Evolutionary conservation across 768 basidiomycete genomes (phyloP), one percentile per base, ranked within the genome.

Genomic region (Dacryopinax spathularia): DNA sequence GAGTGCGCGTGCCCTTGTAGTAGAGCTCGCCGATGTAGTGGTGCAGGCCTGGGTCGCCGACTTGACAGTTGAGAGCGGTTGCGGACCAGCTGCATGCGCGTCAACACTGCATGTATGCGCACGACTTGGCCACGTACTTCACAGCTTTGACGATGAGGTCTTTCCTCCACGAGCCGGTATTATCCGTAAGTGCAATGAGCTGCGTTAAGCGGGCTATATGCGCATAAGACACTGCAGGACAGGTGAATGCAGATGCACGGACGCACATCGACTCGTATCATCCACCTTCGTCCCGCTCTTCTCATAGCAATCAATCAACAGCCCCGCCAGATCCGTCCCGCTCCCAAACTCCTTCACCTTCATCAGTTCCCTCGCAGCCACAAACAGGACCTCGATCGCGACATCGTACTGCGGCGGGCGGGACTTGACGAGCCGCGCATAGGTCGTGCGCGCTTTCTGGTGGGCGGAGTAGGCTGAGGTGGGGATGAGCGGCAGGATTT

Each of bases 381-480:
- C 88, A 75, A 96, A 97, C 60, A 97, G 83, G 3, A 98, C 88
- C 73, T 94, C 88, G 74, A 92, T 88, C 18, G 96, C 94, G 15
- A 86, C 86, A 70, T 87, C 86, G 70, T 87, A 86, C 68, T 94
- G 87, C 1, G 78, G 79, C 22, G 76, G 73, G 62, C 72, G 69
- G 2, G 89, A 82, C 77, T 92, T 91, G 60, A 80, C 78, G 72
- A 91, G 91, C 69, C 94, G 82, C 2, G 93, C 86, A 3, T 91
- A 91, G 67, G 95, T 96, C 18, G 94, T 97, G 29, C 95, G 84
- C 10, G 93, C 91, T 75, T 97, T 97, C 74, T 97, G 94, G 69
- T 97, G 95, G 0, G 94, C 94, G 66, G 93, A 91, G 73, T 96
- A 96, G 15, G 81, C 74, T 34, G 92, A 90, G 10, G 79, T 77